Conservation (phyloP, 345 rosid genomes). For the Sisymbrium irio region DNA sequence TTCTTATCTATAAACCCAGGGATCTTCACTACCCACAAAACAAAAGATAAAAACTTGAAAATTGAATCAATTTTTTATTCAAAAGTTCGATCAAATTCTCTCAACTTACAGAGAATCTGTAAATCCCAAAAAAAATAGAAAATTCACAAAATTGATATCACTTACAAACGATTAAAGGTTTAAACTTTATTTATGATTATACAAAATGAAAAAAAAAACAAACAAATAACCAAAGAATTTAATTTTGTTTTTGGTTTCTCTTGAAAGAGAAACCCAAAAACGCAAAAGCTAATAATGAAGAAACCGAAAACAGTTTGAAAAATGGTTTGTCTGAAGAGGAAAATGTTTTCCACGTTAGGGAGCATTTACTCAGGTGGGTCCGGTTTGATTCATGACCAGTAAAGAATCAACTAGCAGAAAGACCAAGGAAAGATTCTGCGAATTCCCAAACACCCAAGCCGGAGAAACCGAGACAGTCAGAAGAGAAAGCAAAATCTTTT, state of each 20-base stretch:
- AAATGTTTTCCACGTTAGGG: constrained; percentile 20
- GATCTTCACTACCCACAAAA: background rate
- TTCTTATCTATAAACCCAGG: constrained; percentile 19
- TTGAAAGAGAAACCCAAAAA: background rate
- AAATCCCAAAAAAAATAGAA: background rate
- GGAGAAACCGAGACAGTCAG: background rate
- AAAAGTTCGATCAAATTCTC: too few species aligned
- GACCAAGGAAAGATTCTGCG: background rate
- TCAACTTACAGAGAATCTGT: constrained; percentile 4
- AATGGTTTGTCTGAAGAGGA: background rate
- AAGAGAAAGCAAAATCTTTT: background rate
- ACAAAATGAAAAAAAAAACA: background rate
- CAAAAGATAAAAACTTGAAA: background rate
- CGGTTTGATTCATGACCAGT: background rate
- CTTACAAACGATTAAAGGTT: background rate
- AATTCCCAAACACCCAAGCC: background rate
- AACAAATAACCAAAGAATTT: background rate
- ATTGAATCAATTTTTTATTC: background rate
- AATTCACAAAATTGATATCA: background rate
- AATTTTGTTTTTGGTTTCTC: background rate
- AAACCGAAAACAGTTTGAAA: background rate
- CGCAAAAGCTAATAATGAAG: background rate
- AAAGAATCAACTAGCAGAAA: background rate
- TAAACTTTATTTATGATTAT: background rate
- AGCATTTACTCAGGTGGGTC: constrained; percentile 23